Evolutionary conservation across 345 rosid genomes (phyloP).

Genomic region (Conringia planisiliqua): DNA sequence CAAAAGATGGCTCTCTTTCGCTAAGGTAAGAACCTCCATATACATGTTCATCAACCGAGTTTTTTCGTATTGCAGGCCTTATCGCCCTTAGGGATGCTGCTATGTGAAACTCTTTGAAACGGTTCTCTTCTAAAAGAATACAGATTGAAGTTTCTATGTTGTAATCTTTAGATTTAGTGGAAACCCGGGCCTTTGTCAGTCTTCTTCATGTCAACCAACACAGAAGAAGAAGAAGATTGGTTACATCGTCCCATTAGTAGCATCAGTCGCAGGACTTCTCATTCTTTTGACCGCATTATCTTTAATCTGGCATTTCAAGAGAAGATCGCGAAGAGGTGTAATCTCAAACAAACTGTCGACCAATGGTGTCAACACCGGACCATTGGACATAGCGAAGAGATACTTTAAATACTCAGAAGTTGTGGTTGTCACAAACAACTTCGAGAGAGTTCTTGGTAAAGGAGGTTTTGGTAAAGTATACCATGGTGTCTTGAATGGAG

Average conservation of each 20-base stretch:
- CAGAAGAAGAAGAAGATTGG: slow-evolving; percentile 1
- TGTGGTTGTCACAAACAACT: slow-evolving; percentile 14
- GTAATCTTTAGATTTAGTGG: background rate
- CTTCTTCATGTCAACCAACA: slow-evolving; percentile 8
- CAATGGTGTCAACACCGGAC: slow-evolving; percentile 1
- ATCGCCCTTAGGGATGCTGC: background rate
- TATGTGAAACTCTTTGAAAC: no score
- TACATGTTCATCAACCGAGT: background rate
- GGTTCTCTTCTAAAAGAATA: background rate
- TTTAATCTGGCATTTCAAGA: background rate
- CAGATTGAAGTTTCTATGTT: background rate
- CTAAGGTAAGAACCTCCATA: background rate
- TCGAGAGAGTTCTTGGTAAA: slow-evolving; percentile 20
- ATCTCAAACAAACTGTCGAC: background rate
- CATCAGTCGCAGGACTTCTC: background rate
- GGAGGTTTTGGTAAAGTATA: slow-evolving; percentile 50
- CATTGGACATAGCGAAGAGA: background rate
- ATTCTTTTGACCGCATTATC: background rate
- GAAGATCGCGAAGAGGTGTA: background rate
- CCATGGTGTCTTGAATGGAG: slow-evolving; percentile 28
- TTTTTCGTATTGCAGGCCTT: background rate
- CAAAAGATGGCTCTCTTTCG: slow-evolving; percentile 5
- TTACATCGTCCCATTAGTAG: slow-evolving; percentile 2
- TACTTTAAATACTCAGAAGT: background rate
- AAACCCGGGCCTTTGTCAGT: slow-evolving; percentile 3